Conservation (phyloP, 306 rosid species). For the Ceratonia siliqua region DNA sequence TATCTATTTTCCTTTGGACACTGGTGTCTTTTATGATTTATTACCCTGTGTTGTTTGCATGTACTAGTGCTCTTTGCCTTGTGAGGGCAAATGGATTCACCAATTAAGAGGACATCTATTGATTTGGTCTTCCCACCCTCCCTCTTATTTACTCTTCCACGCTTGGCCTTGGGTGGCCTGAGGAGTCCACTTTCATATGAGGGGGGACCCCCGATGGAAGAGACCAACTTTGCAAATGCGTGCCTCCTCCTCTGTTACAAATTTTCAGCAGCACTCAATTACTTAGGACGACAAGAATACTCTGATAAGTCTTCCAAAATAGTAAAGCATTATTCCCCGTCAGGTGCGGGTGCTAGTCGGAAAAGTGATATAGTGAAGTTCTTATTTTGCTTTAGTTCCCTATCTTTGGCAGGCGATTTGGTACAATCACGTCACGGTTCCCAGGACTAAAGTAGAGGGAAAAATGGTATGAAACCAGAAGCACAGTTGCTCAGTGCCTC, state of each 20-base stretch:
- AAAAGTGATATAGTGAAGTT: constrained; percentile 42
- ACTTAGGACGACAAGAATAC: constrained; percentile 40
- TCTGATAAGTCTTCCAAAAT: constrained; percentile 35
- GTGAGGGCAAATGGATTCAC: not conserved
- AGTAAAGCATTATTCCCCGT: constrained; percentile 46
- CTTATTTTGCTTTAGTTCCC: constrained; percentile 43
- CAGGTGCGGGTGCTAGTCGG: constrained; percentile 57
- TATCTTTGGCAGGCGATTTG: constrained; percentile 30
- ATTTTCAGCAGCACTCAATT: constrained; percentile 31
- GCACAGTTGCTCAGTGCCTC: constrained; percentile 41
- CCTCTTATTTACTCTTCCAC: not conserved
- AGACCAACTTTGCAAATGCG: constrained; percentile 40
- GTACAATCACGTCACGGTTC: constrained; percentile 40
- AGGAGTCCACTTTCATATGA: constrained; percentile 32
- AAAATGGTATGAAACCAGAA: constrained; percentile 47
- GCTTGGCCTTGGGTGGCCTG: not conserved
- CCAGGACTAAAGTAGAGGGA: constrained; percentile 31
- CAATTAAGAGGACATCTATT: not conserved
- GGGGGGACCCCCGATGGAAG: constrained; percentile 37
- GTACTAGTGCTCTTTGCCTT: not conserved
- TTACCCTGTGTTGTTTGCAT: not conserved
- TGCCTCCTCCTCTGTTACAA: constrained; percentile 33
- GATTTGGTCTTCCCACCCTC: constrained; percentile 22
- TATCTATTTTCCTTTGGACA: constrained; percentile 21
- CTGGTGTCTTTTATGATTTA: constrained; percentile 7